Evolutionary conservation across 2,329 filamentous ascomycete genomes (phyloP), one percentile per base, ranked within the genome.

Genomic region (Phaeosphaeria sp.): DNA sequence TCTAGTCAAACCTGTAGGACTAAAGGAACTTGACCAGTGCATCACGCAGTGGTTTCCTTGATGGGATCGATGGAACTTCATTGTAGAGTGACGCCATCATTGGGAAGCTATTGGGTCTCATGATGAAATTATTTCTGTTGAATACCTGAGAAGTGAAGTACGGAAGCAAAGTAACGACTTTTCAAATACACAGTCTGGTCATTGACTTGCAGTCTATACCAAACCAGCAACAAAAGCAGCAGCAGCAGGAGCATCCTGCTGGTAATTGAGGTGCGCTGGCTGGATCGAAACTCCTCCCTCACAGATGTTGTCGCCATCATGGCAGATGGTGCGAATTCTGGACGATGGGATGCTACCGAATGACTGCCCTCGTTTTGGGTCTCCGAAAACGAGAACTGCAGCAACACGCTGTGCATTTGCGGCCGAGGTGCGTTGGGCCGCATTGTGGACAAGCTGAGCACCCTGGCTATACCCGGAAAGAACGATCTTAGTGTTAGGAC

Each of bases 361-460:
- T 0, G 69, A 54, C 25, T 72, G 59, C n/a, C 65, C 66, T 5
- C 65, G 60, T 48, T 74, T 68, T 46, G 73, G 72, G 56, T 76
- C 74, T 6, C 73, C 74, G 46, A 75, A 76, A 21, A 72, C 67
- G 15, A 72, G 67, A n/a, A 71, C 69, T 66, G 41, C 62, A 47
- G 62, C 50, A 11, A 68, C 58, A 18, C 55, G 49, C 15, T 59
- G 59, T 13, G 62, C 60, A 41, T 60, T 63, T 2, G 64, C 51
- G 3, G 66, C 56, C 1, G 59, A 61, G 2, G 62, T 62, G 39
- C 58, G 62, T 20, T 58, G 55, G 2, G 78, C 78, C 0, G 78
- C 79, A 30, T 79, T 79, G 69, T 82, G 81, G 0, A 81, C 79
- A 11, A 76, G 64, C 54, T 75, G 70, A 1, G 72, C 74, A 21